Evolutionary conservation across 2,329 filamentous ascomycete species (phyloP).

Genomic region (Alternaria gaisen): DNA sequence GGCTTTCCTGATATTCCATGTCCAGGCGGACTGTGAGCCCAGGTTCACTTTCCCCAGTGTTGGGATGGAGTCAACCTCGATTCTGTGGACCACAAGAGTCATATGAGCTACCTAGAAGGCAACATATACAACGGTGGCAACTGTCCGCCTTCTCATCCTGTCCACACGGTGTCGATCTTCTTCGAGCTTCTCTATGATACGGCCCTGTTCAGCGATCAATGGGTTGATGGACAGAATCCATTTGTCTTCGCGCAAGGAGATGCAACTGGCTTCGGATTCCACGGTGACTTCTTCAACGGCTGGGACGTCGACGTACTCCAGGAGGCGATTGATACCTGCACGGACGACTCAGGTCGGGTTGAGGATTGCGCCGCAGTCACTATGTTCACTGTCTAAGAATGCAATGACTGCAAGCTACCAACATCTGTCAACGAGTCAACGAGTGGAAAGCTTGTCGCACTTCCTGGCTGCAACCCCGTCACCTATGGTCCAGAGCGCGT

Average conservation of each 20-base stretch:
- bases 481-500: constrained; percentile 40
- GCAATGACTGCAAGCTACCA: constrained; percentile 62
- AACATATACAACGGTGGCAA: constrained; percentile 59
- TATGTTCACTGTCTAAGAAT: constrained; percentile 55
- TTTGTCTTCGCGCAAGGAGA: constrained; percentile 74
- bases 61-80: constrained; percentile 71
- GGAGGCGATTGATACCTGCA: constrained; percentile 72
- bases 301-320: constrained; percentile 74
- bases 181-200: constrained; percentile 66
- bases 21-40: constrained; percentile 66
- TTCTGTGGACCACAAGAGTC: constrained; percentile 67
- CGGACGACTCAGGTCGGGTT: constrained; percentile 52
- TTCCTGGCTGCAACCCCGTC: constrained; percentile 67
- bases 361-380: constrained; percentile 57
- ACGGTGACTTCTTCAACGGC: constrained; percentile 75
- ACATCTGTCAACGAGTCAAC: constrained; percentile 56
- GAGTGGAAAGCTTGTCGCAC: constrained; percentile 56
- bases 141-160: constrained; percentile 60
- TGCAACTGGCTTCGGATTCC: constrained; percentile 72
- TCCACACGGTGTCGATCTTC: constrained; percentile 66
- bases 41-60: constrained; percentile 77
- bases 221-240: constrained; percentile 54
- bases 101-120: constrained; percentile 67
- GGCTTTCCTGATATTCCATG: constrained; percentile 77
- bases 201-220: constrained; percentile 58